phyloP scores from a whole-genome alignment of 176 grass and related monocot genomes.

The Carex kokanica region DNA sequence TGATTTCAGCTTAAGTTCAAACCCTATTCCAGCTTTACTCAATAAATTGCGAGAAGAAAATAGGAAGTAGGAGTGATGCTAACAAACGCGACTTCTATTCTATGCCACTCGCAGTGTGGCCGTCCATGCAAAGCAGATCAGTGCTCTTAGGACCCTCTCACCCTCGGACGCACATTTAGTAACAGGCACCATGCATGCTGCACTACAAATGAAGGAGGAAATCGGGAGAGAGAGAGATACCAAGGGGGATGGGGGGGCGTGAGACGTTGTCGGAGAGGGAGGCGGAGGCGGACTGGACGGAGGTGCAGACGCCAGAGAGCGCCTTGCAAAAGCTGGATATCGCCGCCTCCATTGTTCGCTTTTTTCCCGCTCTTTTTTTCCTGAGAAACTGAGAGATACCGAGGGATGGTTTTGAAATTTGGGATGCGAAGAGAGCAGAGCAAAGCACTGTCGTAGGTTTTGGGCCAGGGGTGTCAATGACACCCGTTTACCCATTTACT shows the following conservation, averaged over 20 bases:
- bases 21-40: background rate
- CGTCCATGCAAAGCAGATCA: background rate
- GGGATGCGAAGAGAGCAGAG: background rate
- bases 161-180: background rate
- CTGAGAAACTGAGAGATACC: background rate
- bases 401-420: background rate
- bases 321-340: constrained; percentile 48
- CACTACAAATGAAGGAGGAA: background rate
- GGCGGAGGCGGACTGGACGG: constrained; percentile 50
- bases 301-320: constrained; percentile 48
- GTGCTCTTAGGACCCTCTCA: background rate
- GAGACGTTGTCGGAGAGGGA: constrained; percentile 65
- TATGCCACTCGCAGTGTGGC: background rate
- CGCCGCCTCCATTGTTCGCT: constrained; percentile 42
- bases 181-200: too few relatives aligned
- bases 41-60: background rate
- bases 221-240: constrained; percentile 17
- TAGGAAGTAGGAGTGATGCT: background rate
- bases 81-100: background rate
- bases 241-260: constrained; percentile 58
- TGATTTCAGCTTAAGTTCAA: background rate
- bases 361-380: background rate
- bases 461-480: too few relatives aligned
- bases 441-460: background rate
- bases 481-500: too few relatives aligned